Conservation (phyloP, 106 monocot species). For the Apostasia shenzhenica region DNA sequence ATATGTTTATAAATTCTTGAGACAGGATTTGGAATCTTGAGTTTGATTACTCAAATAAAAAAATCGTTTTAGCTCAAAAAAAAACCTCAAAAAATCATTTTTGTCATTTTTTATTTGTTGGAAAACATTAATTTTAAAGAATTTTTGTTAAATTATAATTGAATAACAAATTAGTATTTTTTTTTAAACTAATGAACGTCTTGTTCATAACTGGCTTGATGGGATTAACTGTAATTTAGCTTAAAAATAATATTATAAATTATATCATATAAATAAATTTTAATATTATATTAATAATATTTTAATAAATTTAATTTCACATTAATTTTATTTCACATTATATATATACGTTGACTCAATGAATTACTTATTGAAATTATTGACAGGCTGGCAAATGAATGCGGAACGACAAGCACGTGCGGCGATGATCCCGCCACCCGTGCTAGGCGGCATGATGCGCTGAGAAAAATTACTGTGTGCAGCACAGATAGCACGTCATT, state of each 20-base stretch:
- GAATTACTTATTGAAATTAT: background rate
- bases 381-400: conserved; percentile 15
- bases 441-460: conserved; percentile 9
- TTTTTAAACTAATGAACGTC: background rate
- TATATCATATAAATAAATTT: background rate
- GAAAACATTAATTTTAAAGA: too few species aligned
- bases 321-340: background rate
- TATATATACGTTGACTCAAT: background rate
- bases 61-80: too few species aligned
- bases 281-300: background rate
- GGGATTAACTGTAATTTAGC: background rate
- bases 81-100: too few species aligned
- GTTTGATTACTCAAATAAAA: too few species aligned
- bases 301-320: background rate
- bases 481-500: too few species aligned
- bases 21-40: too few species aligned
- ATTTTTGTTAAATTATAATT: too few species aligned
- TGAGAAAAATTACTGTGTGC: background rate
- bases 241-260: background rate
- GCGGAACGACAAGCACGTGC: conserved; percentile 1
- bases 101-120: too few species aligned
- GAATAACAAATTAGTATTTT: too few species aligned
- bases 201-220: background rate
- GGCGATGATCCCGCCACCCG: background rate
- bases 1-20: too few species aligned